phyloP scores from a whole-genome alignment of 1,139 yeast species.

The Yamadazyma siamensis region DNA sequence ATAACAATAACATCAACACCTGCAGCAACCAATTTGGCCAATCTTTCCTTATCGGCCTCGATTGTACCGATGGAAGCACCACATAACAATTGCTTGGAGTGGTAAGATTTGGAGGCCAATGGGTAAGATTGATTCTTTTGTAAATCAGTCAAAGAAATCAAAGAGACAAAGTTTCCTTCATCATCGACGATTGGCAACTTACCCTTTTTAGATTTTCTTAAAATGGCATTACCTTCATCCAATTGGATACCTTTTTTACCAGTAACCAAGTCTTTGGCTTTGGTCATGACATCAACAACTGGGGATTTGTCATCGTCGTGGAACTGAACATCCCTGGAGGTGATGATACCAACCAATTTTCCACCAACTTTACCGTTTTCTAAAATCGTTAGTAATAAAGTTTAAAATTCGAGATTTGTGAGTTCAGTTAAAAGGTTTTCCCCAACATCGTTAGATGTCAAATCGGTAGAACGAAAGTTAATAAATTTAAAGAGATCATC shows the following conservation, averaged over 20 bases:
- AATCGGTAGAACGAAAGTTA: slow-evolving; percentile 99
- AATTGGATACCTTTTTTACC: slow-evolving; percentile 80
- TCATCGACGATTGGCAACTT: slow-evolving; percentile 90
- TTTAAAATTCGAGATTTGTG: slow-evolving; percentile 15
- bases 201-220: slow-evolving; percentile 94
- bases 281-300: slow-evolving; percentile 85
- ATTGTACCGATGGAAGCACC: slow-evolving; percentile 99
- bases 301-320: slow-evolving; percentile 65
- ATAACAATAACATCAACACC: slow-evolving; percentile 95
- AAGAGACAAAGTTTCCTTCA: slow-evolving; percentile 73
- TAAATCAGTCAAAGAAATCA: slow-evolving; percentile 93
- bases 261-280: slow-evolving; percentile 73
- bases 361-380: slow-evolving; percentile 86
- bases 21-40: slow-evolving; percentile 81
- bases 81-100: slow-evolving; percentile 93
- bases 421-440: slow-evolving; percentile 43
- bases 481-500: slow-evolving; percentile 56
- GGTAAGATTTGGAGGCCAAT: slow-evolving; percentile 86
- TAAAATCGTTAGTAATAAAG: slow-evolving; percentile 29
- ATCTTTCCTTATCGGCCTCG: slow-evolving; percentile 82
- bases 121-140: slow-evolving; percentile 95
- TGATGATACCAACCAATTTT: slow-evolving; percentile 89
- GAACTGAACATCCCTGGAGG: slow-evolving; percentile 90
- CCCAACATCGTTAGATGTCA: slow-evolving; percentile 96
- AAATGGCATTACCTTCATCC: slow-evolving; percentile 82